phyloP scores from a whole-genome alignment of 2,329 filamentous ascomycete genomes.

The Uncinocarpus reesii region DNA sequence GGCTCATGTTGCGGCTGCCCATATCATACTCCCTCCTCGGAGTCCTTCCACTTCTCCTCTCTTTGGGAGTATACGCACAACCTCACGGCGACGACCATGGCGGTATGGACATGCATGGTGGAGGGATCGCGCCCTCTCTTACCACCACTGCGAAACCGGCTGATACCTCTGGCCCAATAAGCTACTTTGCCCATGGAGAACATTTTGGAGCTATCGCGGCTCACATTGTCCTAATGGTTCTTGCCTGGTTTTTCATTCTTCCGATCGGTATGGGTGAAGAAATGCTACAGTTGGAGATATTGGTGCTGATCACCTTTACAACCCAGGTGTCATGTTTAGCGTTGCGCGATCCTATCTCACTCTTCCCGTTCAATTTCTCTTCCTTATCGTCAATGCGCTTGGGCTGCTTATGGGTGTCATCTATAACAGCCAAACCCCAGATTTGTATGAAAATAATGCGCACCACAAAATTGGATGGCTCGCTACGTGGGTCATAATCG shows the following conservation, averaged over 20 bases:
- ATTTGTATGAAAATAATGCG: constrained; percentile 77
- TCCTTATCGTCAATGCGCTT: constrained; percentile 53
- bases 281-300: constrained; percentile 6
- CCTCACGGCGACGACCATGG: constrained; percentile 28
- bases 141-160: constrained; percentile 18
- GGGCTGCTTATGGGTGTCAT: constrained; percentile 56
- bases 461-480: constrained; percentile 85
- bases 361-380: constrained; percentile 57
- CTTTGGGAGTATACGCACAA: constrained; percentile 24
- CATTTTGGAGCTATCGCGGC: constrained; percentile 47
- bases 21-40: background rate
- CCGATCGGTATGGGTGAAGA: constrained; percentile 52
- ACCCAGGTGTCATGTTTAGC: constrained; percentile 70
- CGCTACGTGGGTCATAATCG: constrained; percentile 58
- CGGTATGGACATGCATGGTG: constrained; percentile 26
- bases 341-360: constrained; percentile 67
- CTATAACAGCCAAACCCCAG: constrained; percentile 72
- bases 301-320: constrained; percentile 13
- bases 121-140: constrained; percentile 15
- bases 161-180: constrained; percentile 28
- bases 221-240: constrained; percentile 60
- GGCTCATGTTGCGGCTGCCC: constrained; percentile 2
- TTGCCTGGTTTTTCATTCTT: constrained; percentile 62
- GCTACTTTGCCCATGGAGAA: constrained; percentile 36
- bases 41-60: constrained; percentile 19